Evolutionary conservation across 164 flowering plant genomes (phyloP).

Genomic region (Vitis rotundifolia): DNA sequence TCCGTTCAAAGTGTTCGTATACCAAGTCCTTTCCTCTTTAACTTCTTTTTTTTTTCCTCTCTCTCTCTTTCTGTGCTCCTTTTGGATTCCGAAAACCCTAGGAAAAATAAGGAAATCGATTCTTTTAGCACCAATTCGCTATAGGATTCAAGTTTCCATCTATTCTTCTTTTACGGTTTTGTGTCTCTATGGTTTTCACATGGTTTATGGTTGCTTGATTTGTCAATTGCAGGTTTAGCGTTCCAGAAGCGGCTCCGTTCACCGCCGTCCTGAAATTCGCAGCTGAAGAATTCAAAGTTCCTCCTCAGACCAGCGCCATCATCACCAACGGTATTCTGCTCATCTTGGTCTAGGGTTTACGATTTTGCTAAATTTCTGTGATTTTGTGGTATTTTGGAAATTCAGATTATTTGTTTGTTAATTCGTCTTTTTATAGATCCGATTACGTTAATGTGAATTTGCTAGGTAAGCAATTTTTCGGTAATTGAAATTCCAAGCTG

Average conservation of each 20-base stretch:
- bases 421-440: too few species aligned
- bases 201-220: background rate
- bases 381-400: background rate
- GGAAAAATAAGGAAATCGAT: too few species aligned
- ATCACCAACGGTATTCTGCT: slow-evolving; percentile 78
- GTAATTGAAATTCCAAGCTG: too few species aligned
- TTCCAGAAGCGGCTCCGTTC: slow-evolving; percentile 97
- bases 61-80: background rate
- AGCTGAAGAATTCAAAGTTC: slow-evolving; percentile 97
- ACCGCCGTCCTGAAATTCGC: slow-evolving; percentile 95
- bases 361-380: background rate
- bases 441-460: too few species aligned
- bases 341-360: slow-evolving; percentile 2
- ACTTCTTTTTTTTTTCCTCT: background rate
- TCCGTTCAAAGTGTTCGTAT: slow-evolving; percentile 90
- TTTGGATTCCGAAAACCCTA: too few species aligned
- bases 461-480: too few species aligned
- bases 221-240: slow-evolving; percentile 68
- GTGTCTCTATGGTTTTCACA: too few species aligned
- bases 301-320: slow-evolving; percentile 99
- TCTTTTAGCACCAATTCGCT: too few species aligned
- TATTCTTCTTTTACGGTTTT: too few species aligned
- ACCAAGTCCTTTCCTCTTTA: background rate
- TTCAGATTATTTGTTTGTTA: too few species aligned
- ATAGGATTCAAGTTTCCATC: background rate